Conservation (phyloP, 345 rosid genomes). For the Syzygium oleosum region DNA sequence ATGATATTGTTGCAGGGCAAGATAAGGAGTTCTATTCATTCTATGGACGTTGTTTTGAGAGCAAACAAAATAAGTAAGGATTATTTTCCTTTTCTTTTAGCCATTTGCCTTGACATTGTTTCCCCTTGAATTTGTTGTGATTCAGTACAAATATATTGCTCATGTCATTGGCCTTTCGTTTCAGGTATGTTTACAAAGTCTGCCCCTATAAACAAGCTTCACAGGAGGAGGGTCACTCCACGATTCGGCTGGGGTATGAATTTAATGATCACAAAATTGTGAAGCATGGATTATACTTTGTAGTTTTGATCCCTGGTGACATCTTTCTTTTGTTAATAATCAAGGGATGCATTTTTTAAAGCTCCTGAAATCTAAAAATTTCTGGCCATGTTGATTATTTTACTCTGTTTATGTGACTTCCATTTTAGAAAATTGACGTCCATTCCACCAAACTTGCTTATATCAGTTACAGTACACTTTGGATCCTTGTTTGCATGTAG, state of each 20-base stretch:
- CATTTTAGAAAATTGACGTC: neutral
- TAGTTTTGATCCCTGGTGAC: neutral
- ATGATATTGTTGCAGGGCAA: constrained; percentile 39
- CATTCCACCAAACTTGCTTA: neutral
- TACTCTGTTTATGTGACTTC: neutral
- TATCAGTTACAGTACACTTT: neutral
- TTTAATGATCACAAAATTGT: neutral
- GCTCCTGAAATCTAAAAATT: neutral
- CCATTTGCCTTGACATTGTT: neutral
- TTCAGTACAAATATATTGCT: neutral
- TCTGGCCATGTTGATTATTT: neutral
- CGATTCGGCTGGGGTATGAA: constrained; percentile 71
- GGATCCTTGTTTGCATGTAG: constrained; percentile 14
- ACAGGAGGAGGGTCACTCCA: constrained; percentile 71
- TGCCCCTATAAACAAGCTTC: constrained; percentile 85
- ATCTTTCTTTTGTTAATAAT: neutral
- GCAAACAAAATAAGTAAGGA: constrained; percentile 80
- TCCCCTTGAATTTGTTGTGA: neutral
- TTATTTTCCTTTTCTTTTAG: neutral
- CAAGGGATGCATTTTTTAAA: neutral
- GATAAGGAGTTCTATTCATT: constrained; percentile 94
- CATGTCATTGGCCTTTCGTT: neutral
- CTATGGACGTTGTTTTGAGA: constrained; percentile 77
- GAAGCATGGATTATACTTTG: neutral
- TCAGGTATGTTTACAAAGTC: constrained; percentile 91